Base-by-base conservation (phyloP, 148 eudicot genomes). In the Nepenthes mirabilis region DNA sequence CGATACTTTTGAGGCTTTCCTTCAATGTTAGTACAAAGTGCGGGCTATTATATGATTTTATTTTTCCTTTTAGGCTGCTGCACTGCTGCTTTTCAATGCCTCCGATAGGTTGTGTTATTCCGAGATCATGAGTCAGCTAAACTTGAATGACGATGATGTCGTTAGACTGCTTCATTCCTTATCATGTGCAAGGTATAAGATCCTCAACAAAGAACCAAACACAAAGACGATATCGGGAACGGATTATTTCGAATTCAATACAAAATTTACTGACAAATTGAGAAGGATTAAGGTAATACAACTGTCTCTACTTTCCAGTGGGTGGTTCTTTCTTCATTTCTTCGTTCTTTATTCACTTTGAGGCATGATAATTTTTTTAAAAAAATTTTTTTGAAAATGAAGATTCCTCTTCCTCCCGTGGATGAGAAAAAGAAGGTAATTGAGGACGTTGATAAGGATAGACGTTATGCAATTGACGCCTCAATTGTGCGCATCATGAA, bases 361-460 rank as follows among this genome's bases (percentile, higher is more conserved):
- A 2, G 33, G 35, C 36, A 55, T 48, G 53, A 11, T 34, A 14
- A 47, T 13, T 33, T 61, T 23, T 23, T 23, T 23, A 23, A 23
- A 23, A 23, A 23, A 13, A 9, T 33, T 32, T 33, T 1, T 55
- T 10, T 55, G 58, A 6, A 23, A 43, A 33, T 53, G 7, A 58
- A 76, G 80, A 69, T 76, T 62, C 77, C 80, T 40, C 74, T 69
- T 65, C 80, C 80, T 11, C 57, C 68, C 1, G 59, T 72, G 56
- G 76, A 58, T 33, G 73, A 71, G 58, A 72, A 69, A 62, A 72
- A 71, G 57, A 75, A 72, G 71, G 76, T 76, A 35, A 67, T 76
- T 59, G 80, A 76, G 64, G 80, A 76, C 54, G 77, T 76, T 55
- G 80, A 72, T 58, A 72, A 76, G 64, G 74, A 72, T 59, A 66